These are phyloP conservation scores for Gracilariopsis chorda DNA, from an alignment of 23 red algal species.

Conservation along the genomic window DNA sequence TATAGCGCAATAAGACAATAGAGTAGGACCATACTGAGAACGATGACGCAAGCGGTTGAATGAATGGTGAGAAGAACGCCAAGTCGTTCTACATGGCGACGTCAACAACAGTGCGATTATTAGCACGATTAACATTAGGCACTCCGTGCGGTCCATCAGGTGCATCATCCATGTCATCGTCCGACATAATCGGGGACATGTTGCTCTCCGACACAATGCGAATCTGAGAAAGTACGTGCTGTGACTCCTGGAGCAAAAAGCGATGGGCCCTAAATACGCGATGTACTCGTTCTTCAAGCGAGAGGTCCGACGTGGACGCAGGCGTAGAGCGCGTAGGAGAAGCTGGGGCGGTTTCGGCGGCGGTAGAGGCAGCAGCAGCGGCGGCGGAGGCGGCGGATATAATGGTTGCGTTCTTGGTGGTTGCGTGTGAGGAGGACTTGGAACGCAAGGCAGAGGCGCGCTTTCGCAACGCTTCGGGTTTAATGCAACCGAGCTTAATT, in stretches of 20 bases:
- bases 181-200: background rate
- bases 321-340: background rate
- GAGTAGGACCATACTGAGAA: background rate
- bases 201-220: background rate
- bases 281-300: conserved; percentile 16
- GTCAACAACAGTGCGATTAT: background rate
- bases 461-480: background rate
- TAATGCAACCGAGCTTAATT: background rate
- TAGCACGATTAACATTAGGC: background rate
- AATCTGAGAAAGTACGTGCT: background rate
- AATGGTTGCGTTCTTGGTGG: background rate
- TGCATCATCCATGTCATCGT: background rate
- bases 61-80: too few relatives aligned
- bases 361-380: background rate
- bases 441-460: background rate
- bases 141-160: background rate
- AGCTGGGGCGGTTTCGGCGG: background rate
- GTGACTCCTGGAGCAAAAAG: background rate
- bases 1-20: background rate
- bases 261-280: background rate
- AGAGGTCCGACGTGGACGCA: background rate
- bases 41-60: background rate
- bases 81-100: background rate
- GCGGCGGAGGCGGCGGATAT: background rate
- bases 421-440: background rate